These are phyloP conservation scores for Neospermospora avenae DNA, from an alignment of 2,329 filamentous ascomycete species.

Conservation along the genomic window DNA sequence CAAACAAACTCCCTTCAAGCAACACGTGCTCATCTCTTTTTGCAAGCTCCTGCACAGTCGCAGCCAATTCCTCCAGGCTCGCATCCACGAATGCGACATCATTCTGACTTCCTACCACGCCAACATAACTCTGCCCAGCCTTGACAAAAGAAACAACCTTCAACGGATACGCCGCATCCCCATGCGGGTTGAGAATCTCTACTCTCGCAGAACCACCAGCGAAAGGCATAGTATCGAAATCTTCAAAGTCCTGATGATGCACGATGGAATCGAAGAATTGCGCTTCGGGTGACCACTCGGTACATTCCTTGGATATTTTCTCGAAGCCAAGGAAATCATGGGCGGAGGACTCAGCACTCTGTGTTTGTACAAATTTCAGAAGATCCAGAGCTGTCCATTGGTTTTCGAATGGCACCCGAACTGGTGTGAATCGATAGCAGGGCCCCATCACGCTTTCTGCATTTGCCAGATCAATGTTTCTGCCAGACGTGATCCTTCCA, in stretches of 20 bases:
- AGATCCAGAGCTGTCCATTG: conserved; percentile 37
- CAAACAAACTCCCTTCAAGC: conserved; percentile 10
- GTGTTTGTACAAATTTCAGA: conserved; percentile 35
- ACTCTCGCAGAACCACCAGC: conserved; percentile 32
- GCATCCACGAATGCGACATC: conserved; percentile 38
- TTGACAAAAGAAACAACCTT: conserved; percentile 45
- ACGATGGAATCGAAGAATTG: conserved; percentile 15
- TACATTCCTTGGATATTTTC: conserved; percentile 36
- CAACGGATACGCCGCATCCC: conserved; percentile 41
- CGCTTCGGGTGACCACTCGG: conserved; percentile 27
- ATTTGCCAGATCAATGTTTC: conserved; percentile 38
- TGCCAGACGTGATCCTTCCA: conserved; percentile 42
- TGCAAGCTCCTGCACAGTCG: conserved; percentile 23
- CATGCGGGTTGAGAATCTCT: conserved; percentile 37
- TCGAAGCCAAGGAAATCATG: conserved; percentile 38
- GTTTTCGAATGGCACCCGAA: conserved; percentile 39
- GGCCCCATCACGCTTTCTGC: conserved; percentile 43
- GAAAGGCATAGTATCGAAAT: conserved; percentile 44
- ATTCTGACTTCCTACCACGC: conserved; percentile 43
- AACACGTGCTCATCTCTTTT: conserved; percentile 7
- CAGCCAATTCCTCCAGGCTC: conserved; percentile 35
- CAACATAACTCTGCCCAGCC: conserved; percentile 40
- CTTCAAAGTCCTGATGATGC: conserved; percentile 25
- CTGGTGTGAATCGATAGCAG: conserved; percentile 44
- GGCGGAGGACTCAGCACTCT: conserved; percentile 33